Evolutionary conservation across 352 stramenopile species (phyloP).

Genomic region (Aphanomyces cochlioides): DNA sequence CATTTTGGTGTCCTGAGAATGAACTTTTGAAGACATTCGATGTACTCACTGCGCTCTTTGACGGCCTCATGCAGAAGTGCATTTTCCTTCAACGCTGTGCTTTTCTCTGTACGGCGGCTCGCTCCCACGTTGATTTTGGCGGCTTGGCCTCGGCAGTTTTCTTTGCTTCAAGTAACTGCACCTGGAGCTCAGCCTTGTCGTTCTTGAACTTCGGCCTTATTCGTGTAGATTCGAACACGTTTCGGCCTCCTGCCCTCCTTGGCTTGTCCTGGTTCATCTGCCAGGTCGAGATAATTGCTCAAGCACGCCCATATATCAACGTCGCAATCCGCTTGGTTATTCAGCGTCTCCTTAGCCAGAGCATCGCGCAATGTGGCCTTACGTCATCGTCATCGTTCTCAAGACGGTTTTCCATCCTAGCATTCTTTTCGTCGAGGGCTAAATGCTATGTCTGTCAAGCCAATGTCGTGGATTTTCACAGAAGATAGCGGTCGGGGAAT

Average conservation of each 20-base stretch:
- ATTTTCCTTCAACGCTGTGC: slow-evolving; percentile 13
- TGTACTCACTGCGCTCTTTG: not conserved
- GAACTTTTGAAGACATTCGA: not conserved
- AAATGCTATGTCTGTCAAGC: too few relatives aligned
- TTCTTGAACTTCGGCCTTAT: not conserved
- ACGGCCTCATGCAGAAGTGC: slow-evolving; percentile 2
- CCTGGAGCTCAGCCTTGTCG: not conserved
- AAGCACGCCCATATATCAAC: slow-evolving; percentile 10
- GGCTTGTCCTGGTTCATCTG: too few relatives aligned
- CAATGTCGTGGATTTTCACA: too few relatives aligned
- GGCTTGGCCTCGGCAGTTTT: not conserved
- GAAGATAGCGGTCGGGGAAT: too few relatives aligned
- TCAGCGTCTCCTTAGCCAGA: too few relatives aligned
- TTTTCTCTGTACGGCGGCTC: not conserved
- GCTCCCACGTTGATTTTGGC: slow-evolving; percentile 11
- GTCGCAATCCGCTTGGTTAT: too few relatives aligned
- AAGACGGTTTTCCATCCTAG: too few relatives aligned
- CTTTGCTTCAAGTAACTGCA: not conserved
- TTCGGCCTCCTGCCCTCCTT: slow-evolving; percentile 1
- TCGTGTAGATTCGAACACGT: not conserved
- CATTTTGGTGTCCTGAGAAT: not conserved
- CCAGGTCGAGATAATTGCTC: not conserved
- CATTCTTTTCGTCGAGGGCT: too few relatives aligned
- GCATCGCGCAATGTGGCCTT: too few relatives aligned
- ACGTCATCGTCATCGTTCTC: too few relatives aligned